These are phyloP conservation scores for Strigomonas culicis DNA, from an alignment of 208 protist species.

Conservation along the genomic window DNA sequence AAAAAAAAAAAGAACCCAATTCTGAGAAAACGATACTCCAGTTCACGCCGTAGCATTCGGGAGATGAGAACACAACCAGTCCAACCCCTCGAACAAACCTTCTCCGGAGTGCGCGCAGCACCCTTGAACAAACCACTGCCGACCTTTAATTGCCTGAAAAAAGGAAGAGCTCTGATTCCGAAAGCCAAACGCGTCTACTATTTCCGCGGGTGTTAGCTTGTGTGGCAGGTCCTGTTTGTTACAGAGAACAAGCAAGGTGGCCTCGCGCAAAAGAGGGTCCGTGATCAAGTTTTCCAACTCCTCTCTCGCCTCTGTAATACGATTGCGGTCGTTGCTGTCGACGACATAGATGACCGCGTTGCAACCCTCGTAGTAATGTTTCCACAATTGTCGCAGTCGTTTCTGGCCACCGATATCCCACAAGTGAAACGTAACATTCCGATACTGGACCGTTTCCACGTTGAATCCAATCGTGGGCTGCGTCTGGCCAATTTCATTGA, in stretches of 20 bases:
- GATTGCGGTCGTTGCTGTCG: conserved; percentile 89
- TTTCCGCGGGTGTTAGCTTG: conserved; percentile 45
- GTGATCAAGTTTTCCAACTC: conserved; percentile 76
- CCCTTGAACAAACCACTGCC: conserved; percentile 94
- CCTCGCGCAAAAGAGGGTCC: conserved; percentile 74
- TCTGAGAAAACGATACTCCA: too few species aligned
- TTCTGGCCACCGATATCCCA: conserved; percentile 98
- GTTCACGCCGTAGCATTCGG: too few species aligned
- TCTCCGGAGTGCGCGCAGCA: conserved; percentile 95
- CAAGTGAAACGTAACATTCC: conserved; percentile 97
- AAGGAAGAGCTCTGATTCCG: conserved; percentile 12
- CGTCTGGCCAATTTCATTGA: conserved; percentile 95
- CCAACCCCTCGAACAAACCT: conserved; percentile 96
- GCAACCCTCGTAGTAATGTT: conserved; percentile 96
- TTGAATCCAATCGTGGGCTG: conserved; percentile 98
- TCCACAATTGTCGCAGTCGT: conserved; percentile 94
- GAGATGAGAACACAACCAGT: conserved; percentile 92
- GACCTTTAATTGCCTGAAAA: conserved; percentile 27
- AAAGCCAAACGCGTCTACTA: conserved; percentile 58
- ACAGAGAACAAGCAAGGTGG: conserved; percentile 91
- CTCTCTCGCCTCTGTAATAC: conserved; percentile 69
- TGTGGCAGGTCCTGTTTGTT: conserved; percentile 95
- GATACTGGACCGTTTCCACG: conserved; percentile 97
- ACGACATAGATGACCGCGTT: conserved; percentile 94
- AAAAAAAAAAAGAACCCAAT: too few species aligned